Conservation (phyloP, 192 early-diverging fungal species). For the Mortierella antarctica region DNA sequence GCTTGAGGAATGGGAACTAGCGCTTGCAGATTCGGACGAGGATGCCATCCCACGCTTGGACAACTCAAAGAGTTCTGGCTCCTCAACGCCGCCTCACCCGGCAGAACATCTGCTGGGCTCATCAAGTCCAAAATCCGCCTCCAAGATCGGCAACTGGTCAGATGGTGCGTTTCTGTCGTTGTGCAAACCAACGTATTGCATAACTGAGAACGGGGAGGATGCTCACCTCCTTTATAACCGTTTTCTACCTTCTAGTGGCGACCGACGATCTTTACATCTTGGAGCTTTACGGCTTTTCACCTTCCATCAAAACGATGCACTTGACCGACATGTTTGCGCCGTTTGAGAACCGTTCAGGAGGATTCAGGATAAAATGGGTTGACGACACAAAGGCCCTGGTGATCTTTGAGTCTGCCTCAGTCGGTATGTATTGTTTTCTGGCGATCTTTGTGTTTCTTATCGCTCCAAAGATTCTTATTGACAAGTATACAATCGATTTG, state of each 20-base stretch:
- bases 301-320: slow-evolving; percentile 75
- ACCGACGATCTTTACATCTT: slow-evolving; percentile 55
- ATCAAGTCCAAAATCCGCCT: not conserved
- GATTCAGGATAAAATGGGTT: slow-evolving; percentile 79
- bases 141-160: slow-evolving; percentile 40
- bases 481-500: not conserved
- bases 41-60: slow-evolving; percentile 26
- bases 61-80: slow-evolving; percentile 2
- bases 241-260: slow-evolving; percentile 2
- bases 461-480: not conserved
- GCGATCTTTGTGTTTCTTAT: not conserved
- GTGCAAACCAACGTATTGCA: not conserved
- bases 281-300: slow-evolving; percentile 71
- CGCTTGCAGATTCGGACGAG: slow-evolving; percentile 34
- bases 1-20: slow-evolving; percentile 49
- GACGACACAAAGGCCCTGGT: slow-evolving; percentile 75
- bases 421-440: slow-evolving; percentile 56
- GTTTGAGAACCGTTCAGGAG: slow-evolving; percentile 69
- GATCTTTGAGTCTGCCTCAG: slow-evolving; percentile 73
- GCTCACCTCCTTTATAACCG: not conserved
- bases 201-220: not conserved
- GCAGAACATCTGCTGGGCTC: slow-evolving; percentile 24
- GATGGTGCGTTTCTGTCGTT: slow-evolving; percentile 14
- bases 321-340: slow-evolving; percentile 74
- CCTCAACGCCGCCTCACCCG: slow-evolving; percentile 11